Base-by-base conservation (phyloP, 176 grass and related monocot genomes). In the Oryza meyeriana region DNA sequence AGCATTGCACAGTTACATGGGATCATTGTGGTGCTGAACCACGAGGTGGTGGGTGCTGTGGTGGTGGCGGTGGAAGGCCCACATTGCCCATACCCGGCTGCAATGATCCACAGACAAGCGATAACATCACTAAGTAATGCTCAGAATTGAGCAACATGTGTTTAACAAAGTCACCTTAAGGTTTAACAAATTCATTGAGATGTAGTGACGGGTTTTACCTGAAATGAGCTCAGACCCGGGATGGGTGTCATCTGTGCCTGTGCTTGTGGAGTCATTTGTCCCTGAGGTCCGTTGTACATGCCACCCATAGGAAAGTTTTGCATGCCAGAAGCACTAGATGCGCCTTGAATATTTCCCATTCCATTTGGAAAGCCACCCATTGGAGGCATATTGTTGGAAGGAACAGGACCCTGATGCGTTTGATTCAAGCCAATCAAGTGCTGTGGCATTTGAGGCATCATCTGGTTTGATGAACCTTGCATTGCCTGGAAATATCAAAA, bases 361-460 rank as follows among this genome's bases (percentile, higher is more conserved):
- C 87, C 89, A 79, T 89, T 95, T 30, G 81, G 74, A 79, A 98
- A 98, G 39, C 84, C 86, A 79, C 93, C 93, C 77, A 99, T 87
- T 10, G 85, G 80, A 83, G 96, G 89, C 40, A 92, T 86, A 83
- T 87, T 90, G 78, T 77, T 84, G 30, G 50, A 36, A 57, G 88
- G 83, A 69, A 62, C 64, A 24, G 88, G 40, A 24, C 90, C 91
- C 4, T 85, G 69, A 75, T 99, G 91, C 55, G 89, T 88, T 77
- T 90, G 92, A 84, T 93, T 98, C 78, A 91, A 58, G 29, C 89
- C 85, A 78, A 95, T 90, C 89, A 99, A 67, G 57, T 93, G 93
- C 39, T 93, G 96, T 18, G 88, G 86, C 92, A 98, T 87, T 87
- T 89, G 88, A 70, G 94, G 77, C 75, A 91, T 89, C 84, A 97